Evolutionary conservation across 805 yeast genomes (phyloP), one percentile per base, ranked within the genome.

Genomic region (Brettanomyces naardenensis): DNA sequence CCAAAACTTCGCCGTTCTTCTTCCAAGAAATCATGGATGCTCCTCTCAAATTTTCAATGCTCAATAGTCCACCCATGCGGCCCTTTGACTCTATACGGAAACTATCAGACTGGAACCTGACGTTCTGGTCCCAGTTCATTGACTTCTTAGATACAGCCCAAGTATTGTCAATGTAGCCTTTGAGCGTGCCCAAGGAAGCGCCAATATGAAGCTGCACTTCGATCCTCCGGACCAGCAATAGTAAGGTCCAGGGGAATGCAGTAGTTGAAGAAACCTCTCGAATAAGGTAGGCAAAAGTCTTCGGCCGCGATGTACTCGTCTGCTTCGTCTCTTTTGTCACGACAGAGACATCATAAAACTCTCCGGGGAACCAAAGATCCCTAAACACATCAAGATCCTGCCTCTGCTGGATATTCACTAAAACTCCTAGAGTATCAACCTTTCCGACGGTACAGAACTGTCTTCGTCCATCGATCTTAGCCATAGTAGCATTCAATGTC

Each of bases 301-400:
- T 54, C 11, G 43, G 37, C 5, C 26, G 27, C 3, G 31, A 35
- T n/a, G 31, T 25, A 9, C 21, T 23, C 14, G 37, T 35, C 4
- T 35, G 13, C 10, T 31, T 30, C 4, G 35, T 39, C 33, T 44
- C 39, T 1, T 9, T 7, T 3, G 25, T 17, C 10, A 32, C 33
- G 3, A 53, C 46, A 13, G 44, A 44, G 2, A 51, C 38, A 5
- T 41, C 43, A 11, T 48, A 49, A 1, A 63, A 52, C 27, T 62
- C 68, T 21, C 59, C 52, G 0, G 90, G 80, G 18, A 71, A 53
- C 96, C 97, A 88, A 23, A 86, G 76, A 58, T 89, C 95, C 39
- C 68, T 67, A 59, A 92, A 92, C 20, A 89, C 59, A 37, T 83
- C 80, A 39, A 90, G 58, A 54, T 92, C 97, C 53, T 89, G 96